phyloP scores from a whole-genome alignment of 495 filamentous ascomycete species.

The Hypoxylon fuscum region DNA sequence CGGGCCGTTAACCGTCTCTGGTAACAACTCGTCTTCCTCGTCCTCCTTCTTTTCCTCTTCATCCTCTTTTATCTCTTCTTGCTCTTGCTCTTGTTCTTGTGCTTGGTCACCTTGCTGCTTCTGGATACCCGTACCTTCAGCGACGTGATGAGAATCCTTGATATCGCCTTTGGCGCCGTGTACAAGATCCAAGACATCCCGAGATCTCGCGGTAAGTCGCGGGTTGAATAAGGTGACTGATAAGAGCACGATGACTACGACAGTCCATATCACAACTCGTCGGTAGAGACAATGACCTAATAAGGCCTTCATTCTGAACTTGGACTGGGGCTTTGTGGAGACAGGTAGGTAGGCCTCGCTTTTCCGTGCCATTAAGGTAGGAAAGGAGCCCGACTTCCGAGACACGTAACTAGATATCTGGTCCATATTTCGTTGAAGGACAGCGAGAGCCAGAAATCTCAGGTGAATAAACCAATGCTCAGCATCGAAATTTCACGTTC shows the following conservation, averaged over 20 bases:
- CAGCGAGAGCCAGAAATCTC: conserved; percentile 15
- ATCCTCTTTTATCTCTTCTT: conserved; percentile 10
- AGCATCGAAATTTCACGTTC: conserved; percentile 30
- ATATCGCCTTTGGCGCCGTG: conserved; percentile 27
- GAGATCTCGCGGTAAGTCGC: conserved; percentile 22
- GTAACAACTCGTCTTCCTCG: background rate
- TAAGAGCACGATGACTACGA: conserved; percentile 42
- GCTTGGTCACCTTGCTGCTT: conserved; percentile 27
- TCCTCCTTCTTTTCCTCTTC: conserved; percentile 29
- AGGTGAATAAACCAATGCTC: conserved; percentile 32
- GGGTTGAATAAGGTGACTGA: conserved; percentile 42
- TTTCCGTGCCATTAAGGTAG: conserved; percentile 39
- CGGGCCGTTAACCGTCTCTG: conserved; percentile 34
- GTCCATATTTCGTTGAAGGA: conserved; percentile 26
- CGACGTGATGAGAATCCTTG: background rate
- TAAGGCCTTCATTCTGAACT: conserved; percentile 44
- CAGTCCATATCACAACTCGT: conserved; percentile 53
- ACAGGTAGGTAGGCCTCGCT: conserved; percentile 38
- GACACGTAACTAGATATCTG: conserved; percentile 37
- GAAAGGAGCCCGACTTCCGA: conserved; percentile 38
- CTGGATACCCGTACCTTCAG: conserved; percentile 19
- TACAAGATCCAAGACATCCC: conserved; percentile 44
- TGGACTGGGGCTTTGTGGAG: conserved; percentile 36
- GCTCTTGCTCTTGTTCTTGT: conserved; percentile 1
- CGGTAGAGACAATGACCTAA: conserved; percentile 54